Evolutionary conservation across 2,329 filamentous ascomycete genomes (phyloP).

Genomic region (Phyllosticta capitalensis): DNA sequence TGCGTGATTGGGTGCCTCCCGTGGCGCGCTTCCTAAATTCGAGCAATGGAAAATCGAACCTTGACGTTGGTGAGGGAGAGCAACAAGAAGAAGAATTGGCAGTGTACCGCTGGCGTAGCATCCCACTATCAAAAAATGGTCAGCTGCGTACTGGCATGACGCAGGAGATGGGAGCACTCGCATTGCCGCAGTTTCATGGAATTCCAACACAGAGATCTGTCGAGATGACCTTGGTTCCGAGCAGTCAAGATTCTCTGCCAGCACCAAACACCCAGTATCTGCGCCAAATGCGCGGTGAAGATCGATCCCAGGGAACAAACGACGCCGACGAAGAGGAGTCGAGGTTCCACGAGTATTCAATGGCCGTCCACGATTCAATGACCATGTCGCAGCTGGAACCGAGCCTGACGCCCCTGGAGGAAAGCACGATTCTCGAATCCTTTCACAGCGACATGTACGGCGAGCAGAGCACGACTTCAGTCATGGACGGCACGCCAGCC

Average conservation of each 20-base stretch:
- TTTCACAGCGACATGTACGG: conserved; percentile 20
- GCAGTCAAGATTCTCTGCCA: background rate
- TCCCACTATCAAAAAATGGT: background rate
- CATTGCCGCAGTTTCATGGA: background rate
- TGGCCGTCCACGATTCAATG: conserved; percentile 58
- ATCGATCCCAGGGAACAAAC: background rate
- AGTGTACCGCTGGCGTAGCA: background rate
- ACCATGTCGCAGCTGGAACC: conserved; percentile 47
- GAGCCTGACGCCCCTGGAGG: conserved; percentile 13
- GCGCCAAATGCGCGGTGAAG: background rate
- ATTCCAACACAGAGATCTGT: background rate
- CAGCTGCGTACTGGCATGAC: conserved; percentile 1
- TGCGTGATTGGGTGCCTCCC: conserved; percentile 36
- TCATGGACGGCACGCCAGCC: conserved; percentile 21
- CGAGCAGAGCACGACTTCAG: conserved; percentile 11
- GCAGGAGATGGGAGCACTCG: background rate
- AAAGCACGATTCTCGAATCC: conserved; percentile 23
- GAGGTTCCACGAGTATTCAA: conserved; percentile 70
- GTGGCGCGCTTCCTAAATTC: conserved; percentile 33
- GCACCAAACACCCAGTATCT: background rate
- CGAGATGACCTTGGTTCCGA: background rate
- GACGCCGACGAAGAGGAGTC: conserved; percentile 22
- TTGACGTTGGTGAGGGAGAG: background rate
- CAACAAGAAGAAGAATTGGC: background rate
- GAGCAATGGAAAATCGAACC: background rate